Conservation (phyloP, 2,329 filamentous ascomycete genomes). For the Colletotrichum eleusines region DNA sequence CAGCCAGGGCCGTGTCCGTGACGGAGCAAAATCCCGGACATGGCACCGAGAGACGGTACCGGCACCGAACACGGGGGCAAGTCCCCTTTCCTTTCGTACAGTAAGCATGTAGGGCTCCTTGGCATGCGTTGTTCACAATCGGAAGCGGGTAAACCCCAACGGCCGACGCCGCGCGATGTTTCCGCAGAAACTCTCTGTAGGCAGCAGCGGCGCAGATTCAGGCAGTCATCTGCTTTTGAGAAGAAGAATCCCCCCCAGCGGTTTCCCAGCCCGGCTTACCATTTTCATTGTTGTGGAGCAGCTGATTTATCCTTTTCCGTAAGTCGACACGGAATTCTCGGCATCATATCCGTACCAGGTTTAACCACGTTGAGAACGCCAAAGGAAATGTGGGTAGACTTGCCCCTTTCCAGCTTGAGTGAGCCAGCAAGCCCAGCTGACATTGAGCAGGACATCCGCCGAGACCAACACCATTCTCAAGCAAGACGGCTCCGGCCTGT, state of each 20-base stretch:
- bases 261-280: neutral
- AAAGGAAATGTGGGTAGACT: neutral
- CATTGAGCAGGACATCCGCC: neutral
- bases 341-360: neutral
- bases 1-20: neutral
- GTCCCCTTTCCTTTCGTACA: neutral
- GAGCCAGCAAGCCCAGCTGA: neutral
- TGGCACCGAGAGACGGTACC: conserved; percentile 4
- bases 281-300: neutral
- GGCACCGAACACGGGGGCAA: conserved; percentile 1
- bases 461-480: neutral
- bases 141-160: conserved; percentile 24
- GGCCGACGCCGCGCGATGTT: conserved; percentile 20
- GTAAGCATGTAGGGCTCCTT: neutral
- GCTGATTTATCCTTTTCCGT: neutral
- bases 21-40: neutral
- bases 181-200: conserved; percentile 14
- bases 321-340: too few relatives aligned
- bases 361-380: neutral
- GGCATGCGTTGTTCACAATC: conserved; percentile 5
- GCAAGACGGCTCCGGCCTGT: neutral
- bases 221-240: conserved; percentile 30
- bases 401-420: too few relatives aligned
- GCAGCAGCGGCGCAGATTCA: conserved; percentile 16
- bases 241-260: neutral